Base-by-base conservation (phyloP, 2,329 filamentous ascomycete genomes). In the Pseudogymnoascus pannorum region DNA sequence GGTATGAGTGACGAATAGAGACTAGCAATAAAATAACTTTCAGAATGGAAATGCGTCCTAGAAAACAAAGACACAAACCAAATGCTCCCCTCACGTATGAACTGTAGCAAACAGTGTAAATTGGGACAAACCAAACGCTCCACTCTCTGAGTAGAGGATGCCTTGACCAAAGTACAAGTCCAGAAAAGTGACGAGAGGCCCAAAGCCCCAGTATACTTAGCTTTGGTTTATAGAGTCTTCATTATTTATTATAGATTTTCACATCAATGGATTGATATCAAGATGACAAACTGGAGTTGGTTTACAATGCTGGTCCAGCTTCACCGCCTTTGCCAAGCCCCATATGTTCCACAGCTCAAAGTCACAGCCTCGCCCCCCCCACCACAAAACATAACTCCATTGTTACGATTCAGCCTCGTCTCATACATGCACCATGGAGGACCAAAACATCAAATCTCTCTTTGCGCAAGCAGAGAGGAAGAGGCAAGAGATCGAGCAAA, bases 401-500 rank as follows among this genome's bases (percentile, higher is more conserved):
- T 29, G 20, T 16, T 18, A 5, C 31, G 9, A 24, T 40, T 42
- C 36, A 54, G 48, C 48, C 48, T 54, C 48, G 16, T 61, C 42
- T 24, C 26, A 14, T 31, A 79, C 35, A 72, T 80, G 67, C 76
- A 79, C 2, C 74, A 80, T 67, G 85, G 74, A 66, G 42, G 69
- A 72, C 36, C 67, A 68, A 64, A 72, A 66, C 66, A 79, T 88
- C 26, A 78, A 80, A 57, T 75, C 77, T 1, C 73, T 85, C 4
- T 86, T 84, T 64, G 66, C 70, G 26, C 74, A 76, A 2, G 86
- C 84, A 26, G 85, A 87, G 66, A 72, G 72, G 22, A 77, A 80
- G 61, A 81, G 84, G 58, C 72, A 76, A 62, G 74, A 74, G 40
- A 73, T 96, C 59, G 87, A 91, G 66, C 77, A 77, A 61, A 78